Evolutionary conservation across 495 filamentous ascomycete genomes (phyloP).

Genomic region (Xylaria castorea): DNA sequence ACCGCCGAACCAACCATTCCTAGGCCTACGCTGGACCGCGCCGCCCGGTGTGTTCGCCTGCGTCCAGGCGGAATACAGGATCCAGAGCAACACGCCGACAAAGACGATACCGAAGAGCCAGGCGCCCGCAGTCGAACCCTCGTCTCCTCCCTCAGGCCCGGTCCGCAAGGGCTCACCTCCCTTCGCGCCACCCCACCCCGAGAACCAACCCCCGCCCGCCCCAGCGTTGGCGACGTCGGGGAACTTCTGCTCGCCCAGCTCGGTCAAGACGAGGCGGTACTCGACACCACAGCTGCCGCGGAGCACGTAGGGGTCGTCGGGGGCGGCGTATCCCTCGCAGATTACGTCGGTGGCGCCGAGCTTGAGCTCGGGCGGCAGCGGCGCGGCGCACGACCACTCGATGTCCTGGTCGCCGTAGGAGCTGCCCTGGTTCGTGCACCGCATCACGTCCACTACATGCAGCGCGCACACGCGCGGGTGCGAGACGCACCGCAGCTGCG

Average conservation of each 20-base stretch:
- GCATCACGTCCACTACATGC: conserved; percentile 80
- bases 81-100: conserved; percentile 54
- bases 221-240: conserved; percentile 50
- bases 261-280: conserved; percentile 83
- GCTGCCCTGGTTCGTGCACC: conserved; percentile 82
- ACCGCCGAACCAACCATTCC: conserved; percentile 36
- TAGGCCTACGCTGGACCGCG: conserved; percentile 22
- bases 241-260: conserved; percentile 75
- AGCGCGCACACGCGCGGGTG: conserved; percentile 64
- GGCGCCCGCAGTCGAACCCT: conserved; percentile 16
- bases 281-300: conserved; percentile 94
- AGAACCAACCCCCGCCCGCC: conserved; percentile 41
- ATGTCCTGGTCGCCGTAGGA: conserved; percentile 74
- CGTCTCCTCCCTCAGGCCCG: background rate
- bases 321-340: conserved; percentile 83
- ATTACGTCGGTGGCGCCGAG: conserved; percentile 89
- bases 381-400: conserved; percentile 87
- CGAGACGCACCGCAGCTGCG: conserved; percentile 83
- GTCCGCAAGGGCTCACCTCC: background rate
- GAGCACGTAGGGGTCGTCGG: conserved; percentile 82
- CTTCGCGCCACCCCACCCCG: conserved; percentile 27
- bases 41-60: conserved; percentile 27
- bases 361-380: conserved; percentile 82
- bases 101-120: conserved; percentile 43
- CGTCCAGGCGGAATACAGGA: conserved; percentile 55